Evolutionary conservation across 208 protist genomes (phyloP), one percentile per base, ranked within the genome.

Genomic region (Zelonia costaricensis): DNA sequence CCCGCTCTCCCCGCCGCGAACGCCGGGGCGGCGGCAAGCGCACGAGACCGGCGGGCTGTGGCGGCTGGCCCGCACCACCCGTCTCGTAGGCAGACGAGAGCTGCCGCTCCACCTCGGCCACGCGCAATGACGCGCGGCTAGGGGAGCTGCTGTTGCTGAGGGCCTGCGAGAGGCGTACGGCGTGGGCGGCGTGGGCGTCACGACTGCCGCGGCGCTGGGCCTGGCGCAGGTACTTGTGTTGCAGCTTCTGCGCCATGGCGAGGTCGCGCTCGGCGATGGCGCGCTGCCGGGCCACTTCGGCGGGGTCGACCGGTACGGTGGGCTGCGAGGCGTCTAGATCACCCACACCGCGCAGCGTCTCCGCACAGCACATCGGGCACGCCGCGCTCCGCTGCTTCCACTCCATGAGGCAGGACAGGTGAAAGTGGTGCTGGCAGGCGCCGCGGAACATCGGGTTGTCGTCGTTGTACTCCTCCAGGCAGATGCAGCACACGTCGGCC

Each of bases 351-450:
- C 57, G 63, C 10, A 89, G 66, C 10, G 78, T 85, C 46, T 86
- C 74, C 1, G 78, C 62, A 44, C 73, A 74, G 70, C 85, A 92
- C 76, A 92, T 78, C 22, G 85, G 85, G 55, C 85, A 92, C 48
- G 56, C 59, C 76, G 84, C 89, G 65, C 80, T 87, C 39, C 85
- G 85, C 58, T 89, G 77, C 70, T 92, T 92, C 85, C 85, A 92
- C 48, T 67, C 52, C 69, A 89, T 77, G 28, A 92, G 58, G 53
- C 85, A 92, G 12, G 81, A 71, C 1, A 88, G 49, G 56, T 92
- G 85, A 49, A 92, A 92, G 53, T 86, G 82, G 43, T 92, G 85
- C 15, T 57, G 64, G 63, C 85, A 92, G 16, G 61, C 49, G 36
- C 82, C 82, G 15, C 64, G 55, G 22, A 78, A 76, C 64, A 72